Evolutionary conservation across 176 grass and related monocot genomes (phyloP), one percentile per base, ranked within the genome.

Genomic region (Phoenix roebelenii): DNA sequence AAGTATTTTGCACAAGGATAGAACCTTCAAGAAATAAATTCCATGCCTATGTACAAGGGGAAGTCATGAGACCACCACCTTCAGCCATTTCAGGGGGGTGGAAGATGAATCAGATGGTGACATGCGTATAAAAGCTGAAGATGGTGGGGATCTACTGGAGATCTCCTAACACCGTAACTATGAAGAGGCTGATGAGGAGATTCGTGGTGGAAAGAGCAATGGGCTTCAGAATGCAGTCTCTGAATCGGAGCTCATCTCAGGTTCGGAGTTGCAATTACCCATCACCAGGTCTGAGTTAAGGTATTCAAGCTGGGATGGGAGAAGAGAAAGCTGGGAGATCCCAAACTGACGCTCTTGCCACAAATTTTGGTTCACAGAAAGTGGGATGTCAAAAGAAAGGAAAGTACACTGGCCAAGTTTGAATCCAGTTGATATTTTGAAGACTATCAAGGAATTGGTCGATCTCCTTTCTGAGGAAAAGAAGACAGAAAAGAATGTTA

Each of bases 91-190:
- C 7, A 54, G 55, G 50, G 69, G 88, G 29, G 72, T 84, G 7
- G 84, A 95, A 75, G 80, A 95, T 15, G 75, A 70, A 50, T 61
- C 69, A 17, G 44, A 56, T 64, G 73, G 87, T 15, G 72, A 78
- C 20, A 78, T 76, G 66, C 83, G 84, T 63, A 74, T 79, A 16
- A 98, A 98, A 79, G 84, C 88, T 24, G 93, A 98, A 70, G 87
- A 92, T 59, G 88, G 84, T 18, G 78, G 69, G 9, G 84, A 98
- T 80, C 69, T 98, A 57, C 54, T 92, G 71, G 83, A 89, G 74
- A 92, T 98, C 26, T 98, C 93, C 20, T 79, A 79, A 28, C 69
- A 81, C 29, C 76, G 54, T 39, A 79, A 92, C 9, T 89, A 80
- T 9, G 93, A 80, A 67, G 73, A 70, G 32, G 72, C 77, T 25